phyloP scores from a whole-genome alignment of 2,329 filamentous ascomycete genomes.

The Herpotrichia juniperi region DNA sequence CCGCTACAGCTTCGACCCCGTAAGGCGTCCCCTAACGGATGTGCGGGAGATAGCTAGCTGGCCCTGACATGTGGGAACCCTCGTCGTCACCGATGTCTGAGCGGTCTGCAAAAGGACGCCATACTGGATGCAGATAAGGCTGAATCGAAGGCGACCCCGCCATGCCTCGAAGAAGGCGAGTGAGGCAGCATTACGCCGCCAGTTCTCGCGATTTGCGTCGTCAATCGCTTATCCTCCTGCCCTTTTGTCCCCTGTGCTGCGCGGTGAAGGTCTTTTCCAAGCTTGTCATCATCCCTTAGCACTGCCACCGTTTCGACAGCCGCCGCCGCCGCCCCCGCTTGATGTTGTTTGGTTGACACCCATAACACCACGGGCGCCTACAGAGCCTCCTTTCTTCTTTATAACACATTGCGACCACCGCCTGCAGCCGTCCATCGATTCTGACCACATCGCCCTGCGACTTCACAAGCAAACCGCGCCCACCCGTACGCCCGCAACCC shows the following conservation, averaged over 20 bases:
- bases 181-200: neutral
- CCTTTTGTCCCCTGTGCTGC: neutral
- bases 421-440: neutral
- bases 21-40: neutral
- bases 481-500: neutral
- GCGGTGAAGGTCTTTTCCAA: neutral
- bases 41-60: too few species aligned
- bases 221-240: neutral
- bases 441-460: neutral
- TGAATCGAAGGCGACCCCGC: neutral
- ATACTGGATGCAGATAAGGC: neutral
- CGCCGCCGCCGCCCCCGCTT: neutral
- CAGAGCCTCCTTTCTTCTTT: neutral
- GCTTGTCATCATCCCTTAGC: neutral
- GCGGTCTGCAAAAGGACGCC: neutral
- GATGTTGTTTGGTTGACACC: neutral
- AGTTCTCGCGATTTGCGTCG: neutral
- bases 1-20: neutral
- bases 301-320: conserved; percentile 1
- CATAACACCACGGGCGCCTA: conserved; percentile 16
- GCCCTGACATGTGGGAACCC: neutral
- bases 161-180: neutral
- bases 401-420: neutral
- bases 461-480: neutral
- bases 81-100: neutral